Base-by-base conservation (phyloP, 179 eudicot genomes). In the Pouteria campechiana region DNA sequence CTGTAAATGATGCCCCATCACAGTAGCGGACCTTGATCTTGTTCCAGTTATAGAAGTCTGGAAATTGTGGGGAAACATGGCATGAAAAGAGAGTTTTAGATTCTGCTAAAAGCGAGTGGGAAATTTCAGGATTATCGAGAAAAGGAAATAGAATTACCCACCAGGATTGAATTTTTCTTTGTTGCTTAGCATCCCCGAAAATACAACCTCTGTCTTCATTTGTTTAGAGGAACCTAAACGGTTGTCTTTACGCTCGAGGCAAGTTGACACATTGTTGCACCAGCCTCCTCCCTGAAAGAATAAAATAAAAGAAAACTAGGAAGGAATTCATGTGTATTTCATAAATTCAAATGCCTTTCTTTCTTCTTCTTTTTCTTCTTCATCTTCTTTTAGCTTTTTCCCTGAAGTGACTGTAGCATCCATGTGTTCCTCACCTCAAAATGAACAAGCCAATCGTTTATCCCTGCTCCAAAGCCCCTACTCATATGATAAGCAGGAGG, bases 41-140 rank as follows among this genome's bases (percentile, higher is more conserved):
- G 44, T 90, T 90, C 96, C 96, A 90, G 40, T 86, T 79, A 46
- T 90, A 77, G 55, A 90, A 90, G 50, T 90, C 96, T 86, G 68
- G 22, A 75, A 39, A 42, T 6, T 1, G 46, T n/a, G n/a, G n/a
- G n/a, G n/a, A n/a, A n/a, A n/a, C n/a, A n/a, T n/a, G n/a, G n/a
- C n/a, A n/a, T n/a, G n/a, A n/a, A 33, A 20, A 43, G 1, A 35
- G 17, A 38, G 22, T 37, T 17, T 33, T 50, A 28, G n/a, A 28
- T 25, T 8, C 38, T 24, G 2, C 17, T 8, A 31, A 35, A 14
- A 11, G 8, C 29, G 4, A 8, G 3, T 8, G 31, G 30, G 3
- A 12, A n/a, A n/a, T n/a, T n/a, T n/a, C n/a, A n/a, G n/a, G n/a
- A n/a, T n/a, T n/a, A n/a, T n/a, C n/a, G n/a, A n/a, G n/a, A n/a